Conservation (phyloP, 148 eudicot genomes). For the Arctostaphylos glauca region DNA sequence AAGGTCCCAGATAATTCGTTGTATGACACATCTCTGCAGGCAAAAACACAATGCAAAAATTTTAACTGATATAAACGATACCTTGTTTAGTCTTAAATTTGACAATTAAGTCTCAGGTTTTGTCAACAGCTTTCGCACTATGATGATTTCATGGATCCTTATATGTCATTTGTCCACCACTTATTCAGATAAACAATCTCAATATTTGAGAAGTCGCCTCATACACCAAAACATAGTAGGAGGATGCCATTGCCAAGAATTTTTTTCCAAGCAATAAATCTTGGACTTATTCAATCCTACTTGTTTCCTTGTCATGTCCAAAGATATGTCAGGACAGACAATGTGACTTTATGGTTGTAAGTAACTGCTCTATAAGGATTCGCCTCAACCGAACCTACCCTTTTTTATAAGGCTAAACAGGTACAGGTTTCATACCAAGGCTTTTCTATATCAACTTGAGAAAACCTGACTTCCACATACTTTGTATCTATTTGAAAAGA, state of each 20-base stretch:
- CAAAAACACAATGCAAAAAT: constrained; percentile 15
- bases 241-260: neutral
- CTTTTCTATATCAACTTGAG: no score
- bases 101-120: neutral
- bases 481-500: no score
- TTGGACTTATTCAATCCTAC: neutral
- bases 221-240: neutral
- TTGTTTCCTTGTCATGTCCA: neutral
- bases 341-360: neutral
- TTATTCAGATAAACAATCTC: no score
- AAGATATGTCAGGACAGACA: neutral
- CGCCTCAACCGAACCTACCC: neutral
- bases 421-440: no score
- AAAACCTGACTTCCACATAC: no score
- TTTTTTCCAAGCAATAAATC: neutral
- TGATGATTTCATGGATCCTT: no score
- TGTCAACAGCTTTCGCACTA: neutral
- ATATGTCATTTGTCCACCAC: no score
- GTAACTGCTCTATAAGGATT: neutral
- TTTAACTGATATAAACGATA: neutral
- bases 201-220: neutral
- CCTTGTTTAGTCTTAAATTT: neutral
- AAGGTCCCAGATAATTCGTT: constrained; percentile 72
- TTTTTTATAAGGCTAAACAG: neutral
- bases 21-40: constrained; percentile 84